A percentile compares a stretch with the other conserved stretches of the same genome.
phyloP scores from a whole-genome alignment of 805 yeast species.

The Schizosaccharomyces cryophilus region DNA sequence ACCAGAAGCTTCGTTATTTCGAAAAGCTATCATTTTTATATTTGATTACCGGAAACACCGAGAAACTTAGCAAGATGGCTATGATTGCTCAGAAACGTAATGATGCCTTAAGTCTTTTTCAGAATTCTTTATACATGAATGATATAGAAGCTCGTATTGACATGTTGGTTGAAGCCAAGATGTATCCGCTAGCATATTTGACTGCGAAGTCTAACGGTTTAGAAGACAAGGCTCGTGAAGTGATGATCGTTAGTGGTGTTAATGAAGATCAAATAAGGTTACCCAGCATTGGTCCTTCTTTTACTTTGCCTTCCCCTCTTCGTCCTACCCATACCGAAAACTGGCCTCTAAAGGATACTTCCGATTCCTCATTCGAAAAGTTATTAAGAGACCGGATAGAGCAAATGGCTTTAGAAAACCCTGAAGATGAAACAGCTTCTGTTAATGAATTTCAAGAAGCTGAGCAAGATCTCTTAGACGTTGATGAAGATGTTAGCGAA shows the following conservation, averaged over 20 bases:
- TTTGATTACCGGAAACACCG: conserved; percentile 54
- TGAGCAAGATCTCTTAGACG: conserved; percentile 5
- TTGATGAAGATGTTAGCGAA: conserved; percentile 8
- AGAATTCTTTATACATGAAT: conserved; percentile 56
- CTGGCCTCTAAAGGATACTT: conserved; percentile 66
- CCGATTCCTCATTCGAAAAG: conserved; percentile 59
- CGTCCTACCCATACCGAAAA: conserved; percentile 23
- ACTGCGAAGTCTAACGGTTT: conserved; percentile 73
- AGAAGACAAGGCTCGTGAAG: conserved; percentile 45
- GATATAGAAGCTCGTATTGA: conserved; percentile 52
- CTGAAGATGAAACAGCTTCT: conserved; percentile 9
- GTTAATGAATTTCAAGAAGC: conserved; percentile 5
- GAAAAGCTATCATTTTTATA: conserved; percentile 81
- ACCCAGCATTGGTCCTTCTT: conserved; percentile 23
- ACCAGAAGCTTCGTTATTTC: conserved; percentile 64
- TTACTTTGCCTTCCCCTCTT: conserved; percentile 24
- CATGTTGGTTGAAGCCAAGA: conserved; percentile 52
- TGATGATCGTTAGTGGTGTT: conserved; percentile 45
- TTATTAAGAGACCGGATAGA: conserved; percentile 63
- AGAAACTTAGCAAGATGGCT: conserved; percentile 62
- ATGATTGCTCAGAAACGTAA: conserved; percentile 72
- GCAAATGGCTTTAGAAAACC: conserved; percentile 29
- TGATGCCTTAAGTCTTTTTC: conserved; percentile 54
- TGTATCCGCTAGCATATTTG: conserved; percentile 75
- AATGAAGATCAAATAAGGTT: conserved; percentile 37